A percentile compares a stretch with the other conserved stretches of the same genome.
Conservation (phyloP, 805 yeast species). For the Suhomyces xylopsoci region DNA sequence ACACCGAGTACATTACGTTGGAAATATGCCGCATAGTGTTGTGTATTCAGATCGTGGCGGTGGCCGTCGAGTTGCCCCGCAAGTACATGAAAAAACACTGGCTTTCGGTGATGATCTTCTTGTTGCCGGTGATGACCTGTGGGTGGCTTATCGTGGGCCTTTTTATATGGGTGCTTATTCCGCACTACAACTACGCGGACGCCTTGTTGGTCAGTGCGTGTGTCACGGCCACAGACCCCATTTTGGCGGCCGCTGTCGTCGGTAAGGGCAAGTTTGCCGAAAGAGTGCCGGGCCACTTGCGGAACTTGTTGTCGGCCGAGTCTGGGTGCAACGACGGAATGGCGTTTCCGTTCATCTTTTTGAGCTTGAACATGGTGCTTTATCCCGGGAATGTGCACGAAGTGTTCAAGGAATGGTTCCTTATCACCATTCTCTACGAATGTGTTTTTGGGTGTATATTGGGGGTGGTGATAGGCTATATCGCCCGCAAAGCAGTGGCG, state of each 20-base stretch:
- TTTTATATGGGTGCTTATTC: conserved; percentile 75
- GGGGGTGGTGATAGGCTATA: conserved; percentile 70
- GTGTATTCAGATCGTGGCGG: conserved; percentile 88
- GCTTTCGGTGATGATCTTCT: conserved; percentile 67
- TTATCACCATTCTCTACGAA: conserved; percentile 73
- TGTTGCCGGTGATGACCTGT: conserved; percentile 83
- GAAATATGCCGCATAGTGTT: conserved; percentile 81
- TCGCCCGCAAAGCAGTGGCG: conserved; percentile 65
- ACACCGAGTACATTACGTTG: conserved; percentile 74
- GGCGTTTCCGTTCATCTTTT: conserved; percentile 86
- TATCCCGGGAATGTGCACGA: conserved; percentile 62
- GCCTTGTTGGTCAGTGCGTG: conserved; percentile 79
- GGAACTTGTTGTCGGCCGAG: conserved; percentile 80
- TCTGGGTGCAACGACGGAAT: conserved; percentile 93
- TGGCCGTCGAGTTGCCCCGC: conserved; percentile 89
- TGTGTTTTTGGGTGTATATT: conserved; percentile 75
- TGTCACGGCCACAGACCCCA: conserved; percentile 94
- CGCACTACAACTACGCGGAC: conserved; percentile 66
- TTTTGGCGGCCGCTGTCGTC: conserved; percentile 90
- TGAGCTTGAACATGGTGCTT: conserved; percentile 66
- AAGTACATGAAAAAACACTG: conserved; percentile 85
- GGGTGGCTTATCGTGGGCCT: conserved; percentile 87
- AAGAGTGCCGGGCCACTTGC: conserved; percentile 88
- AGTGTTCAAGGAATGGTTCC: conserved; percentile 78
- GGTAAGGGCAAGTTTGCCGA: conserved; percentile 91